Evolutionary conservation across 345 rosid genomes (phyloP).

Genomic region (Brassica cretica): DNA sequence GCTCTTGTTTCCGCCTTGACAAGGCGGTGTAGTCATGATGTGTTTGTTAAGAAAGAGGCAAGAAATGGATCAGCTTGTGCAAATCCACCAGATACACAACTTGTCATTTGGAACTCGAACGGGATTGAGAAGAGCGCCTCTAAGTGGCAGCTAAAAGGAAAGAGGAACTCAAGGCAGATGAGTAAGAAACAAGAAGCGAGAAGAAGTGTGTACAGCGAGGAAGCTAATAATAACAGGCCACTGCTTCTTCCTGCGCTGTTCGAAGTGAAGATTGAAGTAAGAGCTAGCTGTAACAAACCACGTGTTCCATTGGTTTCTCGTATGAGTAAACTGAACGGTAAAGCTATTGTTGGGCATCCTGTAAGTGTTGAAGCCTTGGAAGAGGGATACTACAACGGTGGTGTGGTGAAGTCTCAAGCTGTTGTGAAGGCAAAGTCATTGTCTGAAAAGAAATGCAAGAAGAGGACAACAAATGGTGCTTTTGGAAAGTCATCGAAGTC

Average conservation of each 20-base stretch:
- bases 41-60: slow-evolving; percentile 45
- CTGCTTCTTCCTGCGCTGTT: slow-evolving; percentile 38
- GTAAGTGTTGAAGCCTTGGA: slow-evolving; percentile 56
- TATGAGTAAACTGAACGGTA: slow-evolving; percentile 75
- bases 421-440: slow-evolving; percentile 35
- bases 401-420: slow-evolving; percentile 25
- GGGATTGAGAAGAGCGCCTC: slow-evolving; percentile 68
- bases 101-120: slow-evolving; percentile 41
- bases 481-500: slow-evolving; percentile 23
- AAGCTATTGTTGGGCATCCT: slow-evolving; percentile 90
- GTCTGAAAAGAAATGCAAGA: slow-evolving; percentile 43
- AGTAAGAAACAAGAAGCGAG: slow-evolving; percentile 60
- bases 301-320: slow-evolving; percentile 89
- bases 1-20: slow-evolving; percentile 49
- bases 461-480: slow-evolving; percentile 30
- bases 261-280: slow-evolving; percentile 76
- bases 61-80: slow-evolving; percentile 52
- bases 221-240: slow-evolving; percentile 43
- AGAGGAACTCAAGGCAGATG: slow-evolving; percentile 83
- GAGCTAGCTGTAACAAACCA: slow-evolving; percentile 60
- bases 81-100: slow-evolving; percentile 45
- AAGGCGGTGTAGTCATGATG: slow-evolving; percentile 47
- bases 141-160: slow-evolving; percentile 93
- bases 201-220: slow-evolving; percentile 49
- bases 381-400: slow-evolving; percentile 41